Percentiles rank a stretch among this genome's conserved stretches.
Evolutionary conservation across 1,284 basidiomycete genomes (phyloP).

Genomic region (Agaricales sp.): DNA sequence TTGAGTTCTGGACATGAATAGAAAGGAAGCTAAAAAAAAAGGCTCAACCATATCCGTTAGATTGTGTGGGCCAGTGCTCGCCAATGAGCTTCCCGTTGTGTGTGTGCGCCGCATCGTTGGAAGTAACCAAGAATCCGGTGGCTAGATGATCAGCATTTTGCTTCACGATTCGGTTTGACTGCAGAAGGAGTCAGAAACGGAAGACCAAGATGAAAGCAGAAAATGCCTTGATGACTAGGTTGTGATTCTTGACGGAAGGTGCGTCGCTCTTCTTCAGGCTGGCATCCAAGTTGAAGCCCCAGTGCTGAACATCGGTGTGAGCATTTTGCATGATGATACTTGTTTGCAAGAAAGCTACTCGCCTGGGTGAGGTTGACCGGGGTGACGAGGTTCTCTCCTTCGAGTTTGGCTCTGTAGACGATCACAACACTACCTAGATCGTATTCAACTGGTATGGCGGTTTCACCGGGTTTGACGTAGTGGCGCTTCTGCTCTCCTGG

Average conservation of each 20-base stretch:
- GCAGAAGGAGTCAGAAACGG: conserved; percentile 4
- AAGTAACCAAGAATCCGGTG: conserved; percentile 35
- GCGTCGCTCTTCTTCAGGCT: conserved; percentile 37
- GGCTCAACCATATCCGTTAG: conserved; percentile 43
- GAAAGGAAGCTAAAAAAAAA: conserved; percentile 1
- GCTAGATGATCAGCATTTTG: conserved; percentile 39
- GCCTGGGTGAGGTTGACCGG: conserved; percentile 70
- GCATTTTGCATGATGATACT: too few species aligned
- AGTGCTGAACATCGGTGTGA: conserved; percentile 40
- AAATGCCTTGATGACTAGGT: conserved; percentile 44
- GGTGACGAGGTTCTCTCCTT: conserved; percentile 41
- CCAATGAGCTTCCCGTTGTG: conserved; percentile 47
- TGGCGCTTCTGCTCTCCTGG: conserved; percentile 27
- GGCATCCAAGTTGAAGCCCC: conserved; percentile 73
- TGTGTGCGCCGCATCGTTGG: conserved; percentile 36
- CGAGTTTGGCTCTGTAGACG: conserved; percentile 56
- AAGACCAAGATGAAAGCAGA: conserved; percentile 1
- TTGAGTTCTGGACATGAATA: conserved; percentile 3
- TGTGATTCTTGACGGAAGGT: conserved; percentile 45
- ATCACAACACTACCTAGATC: conserved; percentile 53
- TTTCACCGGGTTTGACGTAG: conserved; percentile 16
- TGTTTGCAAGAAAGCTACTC: conserved; percentile 10
- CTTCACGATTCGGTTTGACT: conserved; percentile 49
- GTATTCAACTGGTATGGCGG: conserved; percentile 25
- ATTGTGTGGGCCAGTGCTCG: conserved; percentile 33